These are phyloP conservation scores for Plantago major DNA, from an alignment of 257 asterid genomes.

Conservation along the genomic window DNA sequence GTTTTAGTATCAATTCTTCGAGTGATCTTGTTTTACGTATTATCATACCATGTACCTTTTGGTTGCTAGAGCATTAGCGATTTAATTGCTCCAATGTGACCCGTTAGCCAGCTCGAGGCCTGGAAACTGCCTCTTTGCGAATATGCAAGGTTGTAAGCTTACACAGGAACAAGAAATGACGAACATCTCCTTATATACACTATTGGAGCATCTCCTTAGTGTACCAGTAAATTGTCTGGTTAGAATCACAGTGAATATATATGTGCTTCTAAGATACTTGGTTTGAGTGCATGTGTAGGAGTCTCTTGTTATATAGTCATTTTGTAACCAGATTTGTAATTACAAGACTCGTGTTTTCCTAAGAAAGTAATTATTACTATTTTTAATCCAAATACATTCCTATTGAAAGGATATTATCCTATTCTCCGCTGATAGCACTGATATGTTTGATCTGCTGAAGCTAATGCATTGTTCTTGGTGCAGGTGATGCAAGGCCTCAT, in stretches of 20 bases:
- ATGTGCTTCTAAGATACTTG: not conserved
- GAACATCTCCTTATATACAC: too few relatives aligned
- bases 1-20: not conserved
- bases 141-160: too few relatives aligned
- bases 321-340: too few relatives aligned
- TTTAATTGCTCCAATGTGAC: not conserved
- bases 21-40: not conserved
- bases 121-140: too few relatives aligned
- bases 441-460: conserved; percentile 1
- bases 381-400: not conserved
- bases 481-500: conserved; percentile 89
- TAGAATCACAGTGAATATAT: not conserved
- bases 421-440: not conserved
- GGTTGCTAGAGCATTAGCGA: not conserved
- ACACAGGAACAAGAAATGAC: too few relatives aligned
- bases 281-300: not conserved
- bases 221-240: too few relatives aligned
- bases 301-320: too few relatives aligned
- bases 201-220: too few relatives aligned
- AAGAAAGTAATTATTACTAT: not conserved
- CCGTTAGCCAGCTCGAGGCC: too few relatives aligned
- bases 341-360: not conserved
- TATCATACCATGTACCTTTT: not conserved
- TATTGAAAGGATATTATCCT: not conserved
- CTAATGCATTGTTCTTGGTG: conserved; percentile 15